Conservation (phyloP, 2,329 filamentous ascomycete genomes). For the Sclerotiophoma versabilis region DNA sequence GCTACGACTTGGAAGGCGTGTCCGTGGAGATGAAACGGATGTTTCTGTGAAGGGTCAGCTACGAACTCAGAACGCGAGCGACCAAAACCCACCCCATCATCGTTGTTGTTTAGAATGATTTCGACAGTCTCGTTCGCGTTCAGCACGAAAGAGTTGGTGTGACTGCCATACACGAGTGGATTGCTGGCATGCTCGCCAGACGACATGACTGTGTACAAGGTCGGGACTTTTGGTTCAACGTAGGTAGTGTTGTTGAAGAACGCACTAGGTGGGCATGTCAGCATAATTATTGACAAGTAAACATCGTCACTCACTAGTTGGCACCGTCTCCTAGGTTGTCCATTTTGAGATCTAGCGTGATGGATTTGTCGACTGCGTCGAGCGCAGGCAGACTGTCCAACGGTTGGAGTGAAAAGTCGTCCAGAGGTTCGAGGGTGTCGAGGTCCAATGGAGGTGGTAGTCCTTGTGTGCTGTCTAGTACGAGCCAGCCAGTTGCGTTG, state of each 20-base stretch:
- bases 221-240: slow-evolving; percentile 73
- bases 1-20: slow-evolving; percentile 48
- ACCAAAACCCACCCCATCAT: slow-evolving; percentile 59
- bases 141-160: slow-evolving; percentile 67
- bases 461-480: slow-evolving; percentile 57
- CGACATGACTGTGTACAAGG: slow-evolving; percentile 76
- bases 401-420: slow-evolving; percentile 75
- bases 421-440: slow-evolving; percentile 71
- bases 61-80: slow-evolving; percentile 48
- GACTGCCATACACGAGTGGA: slow-evolving; percentile 55
- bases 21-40: slow-evolving; percentile 75
- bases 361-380: slow-evolving; percentile 65
- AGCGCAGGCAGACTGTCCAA: slow-evolving; percentile 68
- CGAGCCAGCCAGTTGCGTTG: slow-evolving; percentile 62
- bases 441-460: slow-evolving; percentile 60
- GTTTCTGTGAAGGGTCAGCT: slow-evolving; percentile 28
- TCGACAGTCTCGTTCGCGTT: slow-evolving; percentile 70
- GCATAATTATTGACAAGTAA: not conserved
- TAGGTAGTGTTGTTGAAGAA: slow-evolving; percentile 77
- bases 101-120: slow-evolving; percentile 77
- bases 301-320: slow-evolving; percentile 61
- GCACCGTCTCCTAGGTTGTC: slow-evolving; percentile 71
- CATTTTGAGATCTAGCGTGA: slow-evolving; percentile 67
- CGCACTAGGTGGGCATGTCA: slow-evolving; percentile 38
- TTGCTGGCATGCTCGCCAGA: slow-evolving; percentile 56